phyloP scores from a whole-genome alignment of 108 stramenopile species.

The Skeletonema marinoi region DNA sequence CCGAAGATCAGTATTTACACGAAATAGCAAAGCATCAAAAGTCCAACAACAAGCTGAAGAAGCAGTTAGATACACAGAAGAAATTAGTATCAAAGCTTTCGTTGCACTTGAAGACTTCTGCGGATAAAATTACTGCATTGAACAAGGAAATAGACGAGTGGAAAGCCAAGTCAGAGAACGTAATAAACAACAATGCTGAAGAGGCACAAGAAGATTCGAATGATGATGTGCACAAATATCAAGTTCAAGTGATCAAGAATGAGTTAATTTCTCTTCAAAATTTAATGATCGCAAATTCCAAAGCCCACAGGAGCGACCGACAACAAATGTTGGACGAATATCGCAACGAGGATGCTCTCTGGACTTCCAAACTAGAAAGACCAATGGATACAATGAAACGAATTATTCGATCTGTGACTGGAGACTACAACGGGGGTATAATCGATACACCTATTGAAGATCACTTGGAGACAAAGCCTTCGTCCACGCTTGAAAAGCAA shows the following conservation, averaged over 20 bases:
- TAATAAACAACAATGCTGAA: background rate
- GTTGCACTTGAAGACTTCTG: constrained; percentile 27
- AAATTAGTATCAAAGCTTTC: constrained; percentile 28
- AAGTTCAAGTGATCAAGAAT: constrained; percentile 22
- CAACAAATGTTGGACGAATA: constrained; percentile 6
- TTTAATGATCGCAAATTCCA: constrained; percentile 4
- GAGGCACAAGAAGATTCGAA: background rate
- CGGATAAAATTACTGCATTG: constrained; percentile 34
- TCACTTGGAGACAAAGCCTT: background rate
- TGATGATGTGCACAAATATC: constrained; percentile 8
- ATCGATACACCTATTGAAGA: background rate
- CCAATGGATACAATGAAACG: constrained; percentile 16
- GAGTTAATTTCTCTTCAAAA: constrained; percentile 16
- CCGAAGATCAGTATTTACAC: constrained; percentile 16
- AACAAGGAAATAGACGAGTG: background rate
- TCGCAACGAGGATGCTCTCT: background rate
- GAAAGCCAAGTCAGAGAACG: background rate
- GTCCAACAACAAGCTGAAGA: constrained; percentile 11
- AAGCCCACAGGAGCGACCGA: background rate
- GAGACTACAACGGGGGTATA: background rate
- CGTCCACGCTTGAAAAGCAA: background rate
- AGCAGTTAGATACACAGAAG: constrained; percentile 17
- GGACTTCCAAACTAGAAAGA: constrained; percentile 7
- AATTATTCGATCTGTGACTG: constrained; percentile 18
- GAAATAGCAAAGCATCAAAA: constrained; percentile 22